phyloP scores from a whole-genome alignment of 306 rosid genomes.

The Oemleria cerasiformis region DNA sequence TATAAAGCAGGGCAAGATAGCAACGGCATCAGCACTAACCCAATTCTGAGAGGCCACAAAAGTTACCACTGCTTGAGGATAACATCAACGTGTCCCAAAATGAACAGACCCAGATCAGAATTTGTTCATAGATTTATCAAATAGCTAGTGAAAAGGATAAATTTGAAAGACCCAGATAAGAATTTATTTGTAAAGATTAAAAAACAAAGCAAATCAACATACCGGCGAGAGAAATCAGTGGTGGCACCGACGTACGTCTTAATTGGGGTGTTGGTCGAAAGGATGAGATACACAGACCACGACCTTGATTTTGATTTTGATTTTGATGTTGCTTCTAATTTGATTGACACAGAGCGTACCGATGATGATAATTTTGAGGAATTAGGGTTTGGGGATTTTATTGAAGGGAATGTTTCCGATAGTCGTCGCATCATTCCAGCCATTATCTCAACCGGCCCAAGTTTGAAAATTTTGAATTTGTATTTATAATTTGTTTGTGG shows the following conservation, averaged over 20 bases:
- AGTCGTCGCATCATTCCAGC: conserved; percentile 37
- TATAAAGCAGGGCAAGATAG: too few species aligned
- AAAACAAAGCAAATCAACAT: conserved; percentile 5
- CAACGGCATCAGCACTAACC: not conserved
- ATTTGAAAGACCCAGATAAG: conserved; percentile 6
- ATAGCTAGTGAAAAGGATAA: not conserved
- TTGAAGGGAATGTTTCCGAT: conserved; percentile 48
- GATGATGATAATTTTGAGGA: conserved; percentile 24
- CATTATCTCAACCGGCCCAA: not conserved
- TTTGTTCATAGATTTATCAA: not conserved
- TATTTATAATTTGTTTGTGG: not conserved
- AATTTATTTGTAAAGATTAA: not conserved
- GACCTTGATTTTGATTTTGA: conserved; percentile 36
- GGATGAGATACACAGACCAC: conserved; percentile 78
- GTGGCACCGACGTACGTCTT: conserved; percentile 91
- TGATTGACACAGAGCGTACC: conserved; percentile 15
- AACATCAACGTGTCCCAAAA: not conserved
- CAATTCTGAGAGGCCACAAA: not conserved
- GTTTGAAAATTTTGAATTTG: not conserved
- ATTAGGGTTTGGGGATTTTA: conserved; percentile 43
- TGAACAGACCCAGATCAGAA: not conserved
- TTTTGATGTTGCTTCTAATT: conserved; percentile 23
- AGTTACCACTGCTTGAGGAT: not conserved
- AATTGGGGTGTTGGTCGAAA: conserved; percentile 70
- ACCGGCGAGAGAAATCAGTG: conserved; percentile 81